Evolutionary conservation across 2,329 filamentous ascomycete genomes (phyloP).

Genomic region (Laburnicola sp.): DNA sequence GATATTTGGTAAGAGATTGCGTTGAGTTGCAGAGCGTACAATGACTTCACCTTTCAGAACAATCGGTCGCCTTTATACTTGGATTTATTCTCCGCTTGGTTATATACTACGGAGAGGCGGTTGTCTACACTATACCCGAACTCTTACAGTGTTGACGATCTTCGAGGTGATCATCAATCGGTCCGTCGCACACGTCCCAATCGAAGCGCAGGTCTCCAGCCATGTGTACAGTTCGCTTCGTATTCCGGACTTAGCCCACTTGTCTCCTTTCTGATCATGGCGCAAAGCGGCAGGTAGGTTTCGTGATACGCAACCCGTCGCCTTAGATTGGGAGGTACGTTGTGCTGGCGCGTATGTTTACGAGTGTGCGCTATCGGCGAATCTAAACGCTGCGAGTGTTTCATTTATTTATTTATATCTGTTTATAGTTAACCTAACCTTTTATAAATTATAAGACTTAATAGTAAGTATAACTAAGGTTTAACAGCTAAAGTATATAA

Average conservation of each 20-base stretch:
- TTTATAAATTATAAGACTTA: too few relatives aligned
- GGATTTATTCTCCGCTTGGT: neutral
- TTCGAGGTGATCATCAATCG: neutral
- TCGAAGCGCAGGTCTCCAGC: neutral
- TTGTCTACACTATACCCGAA: neutral
- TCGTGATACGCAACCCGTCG: neutral
- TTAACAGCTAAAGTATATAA: too few relatives aligned
- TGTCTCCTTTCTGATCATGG: neutral
- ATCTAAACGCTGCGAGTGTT: too few relatives aligned
- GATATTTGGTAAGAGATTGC: neutral
- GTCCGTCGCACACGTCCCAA: neutral
- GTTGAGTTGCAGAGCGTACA: neutral
- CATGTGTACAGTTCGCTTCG: constrained; percentile 6
- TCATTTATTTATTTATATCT: too few relatives aligned
- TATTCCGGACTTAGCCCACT: constrained; percentile 5
- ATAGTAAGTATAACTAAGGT: too few relatives aligned
- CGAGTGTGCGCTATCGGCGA: too few relatives aligned
- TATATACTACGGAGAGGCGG: neutral
- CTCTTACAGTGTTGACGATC: neutral
- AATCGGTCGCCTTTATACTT: neutral
- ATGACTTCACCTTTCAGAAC: neutral
- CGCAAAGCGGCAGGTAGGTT: constrained; percentile 2
- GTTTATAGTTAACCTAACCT: too few relatives aligned
- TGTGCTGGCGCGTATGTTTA: too few relatives aligned
- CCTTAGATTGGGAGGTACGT: neutral